Evolutionary conservation across 1,284 basidiomycete genomes (phyloP).

Genomic region (Mycosarcoma mackinlayi): DNA sequence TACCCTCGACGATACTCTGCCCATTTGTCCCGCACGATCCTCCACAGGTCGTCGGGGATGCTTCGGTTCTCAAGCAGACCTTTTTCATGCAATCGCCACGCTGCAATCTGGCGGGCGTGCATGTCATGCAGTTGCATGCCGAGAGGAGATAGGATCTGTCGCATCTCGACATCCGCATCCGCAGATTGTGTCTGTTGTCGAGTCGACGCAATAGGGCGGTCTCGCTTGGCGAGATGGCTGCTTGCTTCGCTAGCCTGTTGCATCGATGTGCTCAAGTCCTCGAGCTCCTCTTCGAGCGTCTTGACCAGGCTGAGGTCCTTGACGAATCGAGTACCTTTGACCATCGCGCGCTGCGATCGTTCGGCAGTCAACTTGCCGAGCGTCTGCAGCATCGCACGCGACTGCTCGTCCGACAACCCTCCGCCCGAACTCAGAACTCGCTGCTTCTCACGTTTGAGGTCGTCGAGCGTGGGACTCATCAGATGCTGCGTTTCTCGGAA

Average conservation of each 20-base stretch:
- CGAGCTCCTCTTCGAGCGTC: conserved; percentile 4
- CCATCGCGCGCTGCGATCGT: neutral
- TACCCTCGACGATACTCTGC: neutral
- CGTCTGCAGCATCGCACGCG: neutral
- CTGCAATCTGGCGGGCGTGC: conserved; percentile 9
- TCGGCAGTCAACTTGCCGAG: neutral
- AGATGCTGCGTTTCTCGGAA: neutral
- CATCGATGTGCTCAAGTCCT: neutral
- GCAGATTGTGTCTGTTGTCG: neutral
- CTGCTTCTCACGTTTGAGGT: neutral
- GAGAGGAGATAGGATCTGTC: neutral
- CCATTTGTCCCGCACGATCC: neutral
- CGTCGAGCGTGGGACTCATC: conserved; percentile 12
- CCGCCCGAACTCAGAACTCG: neutral
- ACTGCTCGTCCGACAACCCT: neutral
- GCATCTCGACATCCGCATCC: neutral
- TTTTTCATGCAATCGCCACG: conserved; percentile 7
- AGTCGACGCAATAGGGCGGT: neutral
- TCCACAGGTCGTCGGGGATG: neutral
- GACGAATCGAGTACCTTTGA: neutral
- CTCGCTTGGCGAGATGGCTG: conserved; percentile 1
- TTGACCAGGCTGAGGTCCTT: conserved; percentile 4
- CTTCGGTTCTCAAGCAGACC: neutral
- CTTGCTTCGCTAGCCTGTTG: neutral
- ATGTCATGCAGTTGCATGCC: conserved; percentile 15